Base-by-base conservation (phyloP, 2,329 filamentous ascomycete genomes). In the Tetracladium maxilliforme region DNA sequence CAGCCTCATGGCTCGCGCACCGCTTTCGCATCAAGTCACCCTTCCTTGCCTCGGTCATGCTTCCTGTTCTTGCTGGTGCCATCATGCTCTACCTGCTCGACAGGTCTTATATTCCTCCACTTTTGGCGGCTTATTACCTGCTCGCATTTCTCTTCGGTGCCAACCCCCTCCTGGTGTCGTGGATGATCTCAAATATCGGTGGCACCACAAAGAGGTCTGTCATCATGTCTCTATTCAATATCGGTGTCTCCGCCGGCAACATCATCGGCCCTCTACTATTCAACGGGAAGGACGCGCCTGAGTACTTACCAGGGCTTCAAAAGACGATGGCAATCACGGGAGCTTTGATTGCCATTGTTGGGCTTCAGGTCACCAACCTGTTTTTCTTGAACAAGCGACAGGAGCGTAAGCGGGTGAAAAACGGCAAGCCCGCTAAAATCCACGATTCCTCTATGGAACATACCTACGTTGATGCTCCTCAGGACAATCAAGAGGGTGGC, bases 161-260 rank as follows among this genome's bases (percentile, higher is more conserved):
- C 2, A 76, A 74, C 36, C 72, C 72, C 0, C 51, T 80, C 7
- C 64, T 76, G 14, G 65, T 78, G 0, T 61, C 67, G 0, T 81
- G 74, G 74, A 70, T 78, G 29, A 60, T 78, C 6, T 69, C 64
- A 6, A 80, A 80, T 42, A 77, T 70, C 1, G 74, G 58, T 0
- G 75, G 74, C 6, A 66, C 62, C 10, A 77, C 72, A 4, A 78
- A 80, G 47, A 74, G 73, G 39, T 70, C 69, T 0, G 56, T 66
- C 24, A 58, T 70, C 19, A 70, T 76, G 58, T 66, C 64, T 0
- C 47, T 75, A 1, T 78, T 67, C 52, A 72, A 74, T 35, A 70
- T 65, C 2, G 71, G 65, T 0, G 58, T 61, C 3, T 63, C 69
- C 0, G 58, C 63, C 0, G 74, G 74, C 4, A 77, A 78, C 41